A percentile compares a stretch with the other conserved stretches of the same genome.
These are phyloP conservation scores for Ilex paraguariensis DNA, from an alignment of 305 asterid genomes.

Conservation along the genomic window DNA sequence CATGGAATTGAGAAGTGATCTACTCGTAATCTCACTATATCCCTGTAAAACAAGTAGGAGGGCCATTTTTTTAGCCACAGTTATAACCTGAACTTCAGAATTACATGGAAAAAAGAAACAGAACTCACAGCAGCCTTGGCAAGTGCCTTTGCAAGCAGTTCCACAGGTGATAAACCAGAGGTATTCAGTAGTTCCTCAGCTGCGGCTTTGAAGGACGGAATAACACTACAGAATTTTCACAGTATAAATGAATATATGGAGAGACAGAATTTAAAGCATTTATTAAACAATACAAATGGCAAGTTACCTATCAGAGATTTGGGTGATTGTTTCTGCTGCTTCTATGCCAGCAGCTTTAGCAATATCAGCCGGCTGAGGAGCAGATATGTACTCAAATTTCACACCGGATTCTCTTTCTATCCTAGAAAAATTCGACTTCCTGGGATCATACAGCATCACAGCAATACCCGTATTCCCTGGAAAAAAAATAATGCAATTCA, in stretches of 20 bases:
- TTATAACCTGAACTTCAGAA: no score
- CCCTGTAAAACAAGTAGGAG: conserved; percentile 37
- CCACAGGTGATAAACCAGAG: conserved; percentile 62
- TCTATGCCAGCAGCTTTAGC: conserved; percentile 84
- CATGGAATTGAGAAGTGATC: conserved; percentile 85
- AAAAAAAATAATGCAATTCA: conserved; percentile 12
- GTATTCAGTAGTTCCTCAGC: conserved; percentile 69
- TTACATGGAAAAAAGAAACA: conserved; percentile 1
- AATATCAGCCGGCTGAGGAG: conserved; percentile 94
- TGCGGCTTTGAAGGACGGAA: conserved; percentile 80
- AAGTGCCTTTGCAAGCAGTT: conserved; percentile 90
- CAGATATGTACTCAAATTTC: conserved; percentile 82
- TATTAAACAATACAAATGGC: no score
- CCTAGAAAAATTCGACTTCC: conserved; percentile 68
- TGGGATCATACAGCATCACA: conserved; percentile 95
- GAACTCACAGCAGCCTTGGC: conserved; percentile 87
- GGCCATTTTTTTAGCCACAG: no score
- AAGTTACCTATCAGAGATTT: conserved; percentile 72
- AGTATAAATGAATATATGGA: no score
- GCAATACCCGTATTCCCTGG: conserved; percentile 89
- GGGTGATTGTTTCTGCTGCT: conserved; percentile 61
- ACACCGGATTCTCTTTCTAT: conserved; percentile 94
- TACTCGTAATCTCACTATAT: conserved; percentile 71
- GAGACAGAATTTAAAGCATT: no score
- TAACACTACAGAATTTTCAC: conserved; percentile 43